Conservation (phyloP, 179 eudicot species). For the Spinacia oleracea region DNA sequence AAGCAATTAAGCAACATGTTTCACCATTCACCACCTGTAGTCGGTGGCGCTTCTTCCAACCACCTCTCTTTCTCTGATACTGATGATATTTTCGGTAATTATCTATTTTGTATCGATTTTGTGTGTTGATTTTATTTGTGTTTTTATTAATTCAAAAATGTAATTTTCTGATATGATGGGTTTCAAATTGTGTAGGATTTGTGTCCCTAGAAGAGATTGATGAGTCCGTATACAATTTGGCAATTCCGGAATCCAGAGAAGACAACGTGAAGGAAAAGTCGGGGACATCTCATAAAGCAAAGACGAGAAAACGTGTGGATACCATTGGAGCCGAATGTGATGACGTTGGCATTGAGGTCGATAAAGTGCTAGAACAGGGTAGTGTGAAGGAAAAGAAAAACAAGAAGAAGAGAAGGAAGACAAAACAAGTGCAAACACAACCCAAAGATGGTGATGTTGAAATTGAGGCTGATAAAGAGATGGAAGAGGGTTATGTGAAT, state of each 20-base stretch:
- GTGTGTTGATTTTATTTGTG: too few species aligned
- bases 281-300: conserved; percentile 26
- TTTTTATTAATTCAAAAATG: too few species aligned
- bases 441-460: conserved; percentile 29
- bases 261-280: conserved; percentile 27
- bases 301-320: conserved; percentile 48
- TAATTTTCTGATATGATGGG: neutral
- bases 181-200: conserved; percentile 51
- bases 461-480: conserved; percentile 20
- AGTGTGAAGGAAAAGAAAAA: conserved; percentile 24
- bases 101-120: too few species aligned
- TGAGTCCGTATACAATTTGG: conserved; percentile 60
- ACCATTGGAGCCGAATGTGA: conserved; percentile 29
- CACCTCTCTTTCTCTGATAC: too few species aligned
- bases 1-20: too few species aligned
- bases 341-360: conserved; percentile 29
- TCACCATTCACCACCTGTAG: too few species aligned
- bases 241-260: conserved; percentile 37
- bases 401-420: conserved; percentile 27
- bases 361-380: conserved; percentile 31
- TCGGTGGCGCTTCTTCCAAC: too few species aligned
- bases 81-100: too few species aligned
- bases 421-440: conserved; percentile 23
- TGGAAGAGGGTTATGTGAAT: conserved; percentile 28
- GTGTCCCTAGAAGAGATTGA: conserved; percentile 88